phyloP scores from a whole-genome alignment of 1,284 basidiomycete genomes.

The Irpex lacteus region DNA sequence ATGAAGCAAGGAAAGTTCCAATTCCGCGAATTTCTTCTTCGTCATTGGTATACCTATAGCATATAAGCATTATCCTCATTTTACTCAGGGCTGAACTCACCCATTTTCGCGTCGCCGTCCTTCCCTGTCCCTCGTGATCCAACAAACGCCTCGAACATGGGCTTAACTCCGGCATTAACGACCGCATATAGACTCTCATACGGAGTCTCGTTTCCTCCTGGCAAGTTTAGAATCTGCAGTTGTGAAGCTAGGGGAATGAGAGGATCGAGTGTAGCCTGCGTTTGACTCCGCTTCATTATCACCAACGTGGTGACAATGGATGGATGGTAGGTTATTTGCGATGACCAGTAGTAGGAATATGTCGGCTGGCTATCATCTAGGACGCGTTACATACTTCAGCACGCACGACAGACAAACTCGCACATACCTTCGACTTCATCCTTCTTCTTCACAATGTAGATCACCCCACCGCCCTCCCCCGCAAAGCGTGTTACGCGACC shows the following conservation, averaged over 20 bases:
- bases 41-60: slow-evolving; percentile 90
- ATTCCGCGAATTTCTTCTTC: slow-evolving; percentile 98
- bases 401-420: neutral
- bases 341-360: slow-evolving; percentile 69
- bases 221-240: slow-evolving; percentile 90
- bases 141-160: slow-evolving; percentile 98
- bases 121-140: slow-evolving; percentile 72
- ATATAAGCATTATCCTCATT: neutral
- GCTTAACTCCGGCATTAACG: slow-evolving; percentile 94
- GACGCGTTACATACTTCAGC: slow-evolving; percentile 12
- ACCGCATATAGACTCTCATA: slow-evolving; percentile 97
- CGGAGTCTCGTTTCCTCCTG: slow-evolving; percentile 87
- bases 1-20: slow-evolving; percentile 94
- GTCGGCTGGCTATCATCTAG: slow-evolving; percentile 60
- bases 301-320: slow-evolving; percentile 86
- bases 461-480: slow-evolving; percentile 63
- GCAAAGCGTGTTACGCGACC: slow-evolving; percentile 75
- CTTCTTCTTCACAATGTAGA: slow-evolving; percentile 78
- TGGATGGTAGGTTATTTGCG: slow-evolving; percentile 78
- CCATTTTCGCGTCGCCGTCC: slow-evolving; percentile 85
- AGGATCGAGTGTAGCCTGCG: slow-evolving; percentile 76
- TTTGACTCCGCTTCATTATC: slow-evolving; percentile 77
- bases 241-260: slow-evolving; percentile 79
- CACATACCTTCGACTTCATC: slow-evolving; percentile 68
- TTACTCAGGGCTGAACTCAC: slow-evolving; percentile 35